phyloP scores from a whole-genome alignment of 805 yeast genomes.

The Pichia eremophila region DNA sequence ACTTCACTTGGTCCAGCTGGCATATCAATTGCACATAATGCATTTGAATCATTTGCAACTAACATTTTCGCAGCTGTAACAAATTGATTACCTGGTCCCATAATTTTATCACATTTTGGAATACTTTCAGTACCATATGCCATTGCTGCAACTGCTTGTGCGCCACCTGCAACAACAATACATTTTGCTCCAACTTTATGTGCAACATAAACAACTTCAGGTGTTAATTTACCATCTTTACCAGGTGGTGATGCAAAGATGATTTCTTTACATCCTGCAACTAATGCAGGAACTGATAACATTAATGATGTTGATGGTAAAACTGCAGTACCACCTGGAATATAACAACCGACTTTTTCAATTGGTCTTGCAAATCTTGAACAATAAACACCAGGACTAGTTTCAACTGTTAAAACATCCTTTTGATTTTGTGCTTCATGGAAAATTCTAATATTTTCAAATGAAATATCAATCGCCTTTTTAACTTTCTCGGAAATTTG shows the following conservation, averaged over 20 bases:
- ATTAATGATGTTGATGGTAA: slow-evolving; percentile 95
- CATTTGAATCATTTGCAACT: slow-evolving; percentile 90
- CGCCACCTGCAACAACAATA: slow-evolving; percentile 96
- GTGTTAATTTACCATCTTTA: slow-evolving; percentile 83
- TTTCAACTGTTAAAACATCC: slow-evolving; percentile 73
- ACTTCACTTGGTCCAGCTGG: slow-evolving; percentile 99
- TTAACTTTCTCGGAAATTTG: slow-evolving; percentile 62
- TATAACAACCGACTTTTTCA: slow-evolving; percentile 88
- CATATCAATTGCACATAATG: slow-evolving; percentile 95
- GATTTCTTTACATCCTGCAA: slow-evolving; percentile 92
- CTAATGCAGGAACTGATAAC: slow-evolving; percentile 98
- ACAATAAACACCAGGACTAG: slow-evolving; percentile 89
- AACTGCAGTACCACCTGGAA: slow-evolving; percentile 99
- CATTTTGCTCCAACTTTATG: slow-evolving; percentile 87
- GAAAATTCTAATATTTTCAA: slow-evolving; percentile 81
- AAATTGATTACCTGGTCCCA: slow-evolving; percentile 99
- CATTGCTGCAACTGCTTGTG: slow-evolving; percentile 98
- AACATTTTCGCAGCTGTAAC: slow-evolving; percentile 99
- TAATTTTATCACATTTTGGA: slow-evolving; percentile 89
- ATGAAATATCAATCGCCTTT: slow-evolving; percentile 80
- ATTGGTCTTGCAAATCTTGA: slow-evolving; percentile 93
- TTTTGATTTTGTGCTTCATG: slow-evolving; percentile 85
- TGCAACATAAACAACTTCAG: slow-evolving; percentile 96
- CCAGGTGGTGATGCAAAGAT: slow-evolving; percentile 94
- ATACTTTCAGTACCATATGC: slow-evolving; percentile 94